phyloP scores from a whole-genome alignment of 768 basidiomycete species.

The Tephrocybe sp. region DNA sequence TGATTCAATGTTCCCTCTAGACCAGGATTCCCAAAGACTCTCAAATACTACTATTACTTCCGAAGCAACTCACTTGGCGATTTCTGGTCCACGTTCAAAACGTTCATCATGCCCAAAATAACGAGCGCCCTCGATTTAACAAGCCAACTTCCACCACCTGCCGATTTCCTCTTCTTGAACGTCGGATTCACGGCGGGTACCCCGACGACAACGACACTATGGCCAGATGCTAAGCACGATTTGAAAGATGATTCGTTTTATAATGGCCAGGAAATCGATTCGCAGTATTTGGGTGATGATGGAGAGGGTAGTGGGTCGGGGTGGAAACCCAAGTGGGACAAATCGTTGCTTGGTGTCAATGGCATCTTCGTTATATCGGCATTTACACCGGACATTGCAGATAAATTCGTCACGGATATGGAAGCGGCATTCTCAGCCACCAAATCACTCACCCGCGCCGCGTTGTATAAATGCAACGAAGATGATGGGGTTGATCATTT shows the following conservation, averaged over 20 bases:
- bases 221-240: not conserved
- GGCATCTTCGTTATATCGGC: slow-evolving; percentile 13
- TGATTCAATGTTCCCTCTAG: not conserved
- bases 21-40: slow-evolving; percentile 14
- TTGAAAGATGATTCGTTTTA: slow-evolving; percentile 12
- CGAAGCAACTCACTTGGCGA: no score
- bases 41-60: not conserved
- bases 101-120: not conserved
- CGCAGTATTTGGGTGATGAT: slow-evolving; percentile 6
- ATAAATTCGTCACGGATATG: not conserved
- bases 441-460: not conserved
- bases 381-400: not conserved
- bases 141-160: not conserved
- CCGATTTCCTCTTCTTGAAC: not conserved
- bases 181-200: not conserved
- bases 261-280: slow-evolving; percentile 6
- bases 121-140: not conserved
- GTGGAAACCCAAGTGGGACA: slow-evolving; percentile 9
- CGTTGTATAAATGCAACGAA: not conserved
- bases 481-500: slow-evolving; percentile 8
- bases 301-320: not conserved
- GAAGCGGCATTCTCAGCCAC: not conserved
- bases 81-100: not conserved
- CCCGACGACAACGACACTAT: not conserved
- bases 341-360: slow-evolving; percentile 1